Percentiles rank a stretch among this genome's conserved stretches.
Conservation (phyloP, 306 rosid genomes). For the Cucurbita pepo region DNA sequence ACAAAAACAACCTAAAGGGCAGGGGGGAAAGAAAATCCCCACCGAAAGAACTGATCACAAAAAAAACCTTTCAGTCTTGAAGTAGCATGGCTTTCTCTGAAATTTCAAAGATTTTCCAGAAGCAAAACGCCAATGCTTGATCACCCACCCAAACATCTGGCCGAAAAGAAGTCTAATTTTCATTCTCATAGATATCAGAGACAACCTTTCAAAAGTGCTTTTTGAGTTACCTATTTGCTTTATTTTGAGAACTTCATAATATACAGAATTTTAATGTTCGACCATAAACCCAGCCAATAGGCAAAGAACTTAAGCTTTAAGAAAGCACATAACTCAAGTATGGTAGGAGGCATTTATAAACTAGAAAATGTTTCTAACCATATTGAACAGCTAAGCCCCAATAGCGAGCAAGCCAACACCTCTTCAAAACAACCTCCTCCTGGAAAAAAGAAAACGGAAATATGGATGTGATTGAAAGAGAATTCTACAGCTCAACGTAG, state of each 20-base stretch:
- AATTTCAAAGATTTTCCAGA: too few species aligned
- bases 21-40: too few species aligned
- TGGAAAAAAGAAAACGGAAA: slow-evolving; percentile 13
- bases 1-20: too few species aligned
- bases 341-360: slow-evolving; percentile 14
- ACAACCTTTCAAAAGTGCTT: background rate
- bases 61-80: too few species aligned
- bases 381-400: slow-evolving; percentile 86
- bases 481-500: background rate
- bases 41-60: too few species aligned
- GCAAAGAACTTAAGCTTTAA: background rate
- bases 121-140: too few species aligned
- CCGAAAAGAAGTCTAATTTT: too few species aligned
- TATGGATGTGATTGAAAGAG: background rate
- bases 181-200: too few species aligned
- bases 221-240: background rate
- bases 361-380: slow-evolving; percentile 34
- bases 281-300: background rate
- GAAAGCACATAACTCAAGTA: slow-evolving; percentile 6
- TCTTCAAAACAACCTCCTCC: slow-evolving; percentile 97
- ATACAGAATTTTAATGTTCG: background rate
- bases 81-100: too few species aligned
- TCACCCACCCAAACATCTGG: too few species aligned
- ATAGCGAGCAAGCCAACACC: slow-evolving; percentile 99
- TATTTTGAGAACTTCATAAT: background rate